Evolutionary conservation across 768 basidiomycete genomes (phyloP), one percentile per base, ranked within the genome.

Genomic region (Tricholoma matsutake): DNA sequence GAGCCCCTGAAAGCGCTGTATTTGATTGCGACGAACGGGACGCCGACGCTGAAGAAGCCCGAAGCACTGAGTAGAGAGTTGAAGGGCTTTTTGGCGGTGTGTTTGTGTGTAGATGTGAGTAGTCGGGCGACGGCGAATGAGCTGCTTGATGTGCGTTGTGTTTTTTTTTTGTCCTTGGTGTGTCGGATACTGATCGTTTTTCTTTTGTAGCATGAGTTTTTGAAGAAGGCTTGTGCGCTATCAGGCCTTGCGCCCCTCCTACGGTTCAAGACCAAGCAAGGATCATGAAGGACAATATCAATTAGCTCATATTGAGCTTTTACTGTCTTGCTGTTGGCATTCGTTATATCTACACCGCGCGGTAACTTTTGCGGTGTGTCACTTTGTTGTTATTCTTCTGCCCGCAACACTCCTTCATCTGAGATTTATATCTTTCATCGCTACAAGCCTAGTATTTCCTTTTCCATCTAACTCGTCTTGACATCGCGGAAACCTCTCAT

Each of bases 21-120:
- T 74, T 77, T 97, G 62, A 97, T 98, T 68, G 97, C 96, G 35
- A 99, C 96, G 45, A 98, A 98, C 70, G 97, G 97, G 11, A 98
- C 97, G 16, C 97, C 97, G 58, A 98, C 97, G 61, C 72, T 99
- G 72, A 98, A 98, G 84, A 93, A 91, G 69, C 95, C 97, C 0
- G 96, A 98, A 73, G 84, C 86, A 56, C 80, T 98, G 54, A 95
- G 92, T 69, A 82, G 86, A 68, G 96, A 98, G 73, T 81, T 99
- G 61, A 99, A 99, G 80, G 87, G 87, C 67, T 99, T 98, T 79
- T 77, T 99, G 68, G 96, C 94, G 58, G 96, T 97, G n/a, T 98
- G 97, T 76, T 73, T 98, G 18, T 98, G 96, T 68, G 97, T 98
- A 28, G 97, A 99, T 73, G 96, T 98, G 54, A 84, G 86, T 68